A percentile compares a stretch with the other conserved stretches of the same genome.
phyloP scores from a whole-genome alignment of 192 early-diverging fungal species.

The Linnemannia exigua region DNA sequence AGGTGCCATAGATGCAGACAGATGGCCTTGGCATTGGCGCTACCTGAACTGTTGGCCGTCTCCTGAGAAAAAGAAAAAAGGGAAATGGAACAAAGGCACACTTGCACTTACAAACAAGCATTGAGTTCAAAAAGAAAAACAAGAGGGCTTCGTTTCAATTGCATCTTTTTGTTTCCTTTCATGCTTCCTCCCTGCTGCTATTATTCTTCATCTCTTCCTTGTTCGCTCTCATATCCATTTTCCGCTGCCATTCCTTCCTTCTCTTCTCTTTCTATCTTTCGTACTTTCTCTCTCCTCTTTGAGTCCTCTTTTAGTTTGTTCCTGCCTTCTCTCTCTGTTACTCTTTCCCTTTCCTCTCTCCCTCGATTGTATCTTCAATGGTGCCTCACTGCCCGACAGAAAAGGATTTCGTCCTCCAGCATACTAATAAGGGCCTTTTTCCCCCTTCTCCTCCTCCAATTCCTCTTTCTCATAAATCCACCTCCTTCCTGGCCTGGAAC shows the following conservation, averaged over 20 bases:
- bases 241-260: neutral
- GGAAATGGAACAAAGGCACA: neutral
- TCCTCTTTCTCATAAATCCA: neutral
- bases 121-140: neutral
- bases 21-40: neutral
- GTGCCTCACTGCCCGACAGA: neutral
- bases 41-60: neutral
- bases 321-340: neutral
- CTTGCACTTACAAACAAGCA: neutral
- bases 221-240: neutral
- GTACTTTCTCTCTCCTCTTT: neutral
- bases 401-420: neutral
- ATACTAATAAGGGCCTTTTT: neutral
- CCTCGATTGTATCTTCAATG: neutral
- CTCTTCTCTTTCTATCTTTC: neutral
- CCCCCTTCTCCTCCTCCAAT: no score
- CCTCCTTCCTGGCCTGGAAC: neutral
- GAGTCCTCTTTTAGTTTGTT: neutral
- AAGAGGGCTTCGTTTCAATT: neutral
- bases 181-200: neutral
- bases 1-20: neutral
- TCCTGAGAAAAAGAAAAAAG: neutral
- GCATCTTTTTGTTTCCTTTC: no score
- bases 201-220: neutral
- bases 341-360: neutral